Percentiles rank a stretch among this genome's conserved stretches.
phyloP scores from a whole-genome alignment of 805 yeast species.

The Priceomyces carsonii region DNA sequence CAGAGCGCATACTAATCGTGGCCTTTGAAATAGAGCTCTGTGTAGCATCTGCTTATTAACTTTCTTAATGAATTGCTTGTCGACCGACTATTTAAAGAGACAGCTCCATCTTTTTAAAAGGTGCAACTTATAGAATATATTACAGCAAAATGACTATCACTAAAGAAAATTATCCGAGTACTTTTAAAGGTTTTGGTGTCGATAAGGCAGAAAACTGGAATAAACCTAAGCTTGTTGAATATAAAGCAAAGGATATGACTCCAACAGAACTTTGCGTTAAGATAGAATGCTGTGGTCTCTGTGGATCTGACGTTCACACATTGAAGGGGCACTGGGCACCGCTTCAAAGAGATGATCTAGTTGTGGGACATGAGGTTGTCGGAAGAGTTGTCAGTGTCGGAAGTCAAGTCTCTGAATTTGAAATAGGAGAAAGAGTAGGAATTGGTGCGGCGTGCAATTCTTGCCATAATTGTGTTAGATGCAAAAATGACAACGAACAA shows the following conservation, averaged over 20 bases:
- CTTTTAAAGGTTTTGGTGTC: slow-evolving; percentile 35
- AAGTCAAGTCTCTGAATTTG: slow-evolving; percentile 47
- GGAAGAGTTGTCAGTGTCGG: slow-evolving; percentile 68
- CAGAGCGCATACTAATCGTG: too few species aligned
- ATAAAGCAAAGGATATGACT: slow-evolving; percentile 24
- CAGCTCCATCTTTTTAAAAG: too few species aligned
- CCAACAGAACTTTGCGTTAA: slow-evolving; percentile 54
- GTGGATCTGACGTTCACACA: slow-evolving; percentile 63
- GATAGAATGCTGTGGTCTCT: slow-evolving; percentile 63
- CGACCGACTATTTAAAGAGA: too few species aligned
- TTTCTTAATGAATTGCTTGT: too few species aligned
- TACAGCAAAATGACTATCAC: too few species aligned
- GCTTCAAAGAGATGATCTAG: slow-evolving; percentile 33
- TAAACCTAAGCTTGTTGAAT: slow-evolving; percentile 32
- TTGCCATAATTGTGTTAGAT: slow-evolving; percentile 64
- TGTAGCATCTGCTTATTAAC: too few species aligned
- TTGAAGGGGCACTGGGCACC: slow-evolving; percentile 55
- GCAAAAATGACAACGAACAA: slow-evolving; percentile 37
- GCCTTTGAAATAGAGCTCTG: too few species aligned
- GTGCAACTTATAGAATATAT: too few species aligned
- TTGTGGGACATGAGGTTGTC: slow-evolving; percentile 66
- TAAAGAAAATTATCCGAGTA: slow-evolving; percentile 15
- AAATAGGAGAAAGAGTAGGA: slow-evolving; percentile 77
- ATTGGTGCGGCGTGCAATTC: slow-evolving; percentile 69
- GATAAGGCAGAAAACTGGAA: slow-evolving; percentile 30